Percentiles rank a stretch among this genome's conserved stretches.
These are phyloP conservation scores for Cymbidium sinense DNA, from an alignment of 106 monocot species.

Conservation along the genomic window DNA sequence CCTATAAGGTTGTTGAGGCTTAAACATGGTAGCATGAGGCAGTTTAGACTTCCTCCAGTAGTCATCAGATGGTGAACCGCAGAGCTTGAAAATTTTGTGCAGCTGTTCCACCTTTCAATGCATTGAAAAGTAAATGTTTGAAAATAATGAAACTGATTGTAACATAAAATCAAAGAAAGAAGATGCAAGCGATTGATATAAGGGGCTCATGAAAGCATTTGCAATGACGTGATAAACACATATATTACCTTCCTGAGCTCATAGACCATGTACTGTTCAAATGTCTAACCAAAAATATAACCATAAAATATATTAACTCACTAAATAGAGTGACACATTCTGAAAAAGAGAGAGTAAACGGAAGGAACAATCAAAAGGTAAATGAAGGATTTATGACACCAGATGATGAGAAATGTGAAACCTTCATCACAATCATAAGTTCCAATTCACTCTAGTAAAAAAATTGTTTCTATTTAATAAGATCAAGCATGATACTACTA, in stretches of 20 bases:
- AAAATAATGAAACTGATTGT: not conserved
- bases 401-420: not conserved
- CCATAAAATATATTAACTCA: not conserved
- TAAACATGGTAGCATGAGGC: slow-evolving; percentile 73
- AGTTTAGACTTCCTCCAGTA: slow-evolving; percentile 70
- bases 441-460: not conserved
- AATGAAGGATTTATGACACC: not conserved
- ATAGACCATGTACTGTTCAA: not conserved
- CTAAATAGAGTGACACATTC: not conserved
- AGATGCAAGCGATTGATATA: not conserved
- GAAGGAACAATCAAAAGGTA: not conserved
- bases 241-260: not conserved
- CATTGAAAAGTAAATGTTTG: not conserved
- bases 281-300: not conserved
- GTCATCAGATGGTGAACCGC: slow-evolving; percentile 75
- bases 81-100: slow-evolving; percentile 77
- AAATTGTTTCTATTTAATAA: not conserved
- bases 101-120: slow-evolving; percentile 60
- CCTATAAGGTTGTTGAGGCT: slow-evolving; percentile 64
- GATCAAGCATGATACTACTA: too few relatives aligned
- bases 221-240: too few relatives aligned
- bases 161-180: not conserved
- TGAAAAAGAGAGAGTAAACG: not conserved
- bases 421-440: not conserved
- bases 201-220: not conserved